phyloP scores from a whole-genome alignment of 1,284 basidiomycete species.

The Termitomyces sp. region DNA sequence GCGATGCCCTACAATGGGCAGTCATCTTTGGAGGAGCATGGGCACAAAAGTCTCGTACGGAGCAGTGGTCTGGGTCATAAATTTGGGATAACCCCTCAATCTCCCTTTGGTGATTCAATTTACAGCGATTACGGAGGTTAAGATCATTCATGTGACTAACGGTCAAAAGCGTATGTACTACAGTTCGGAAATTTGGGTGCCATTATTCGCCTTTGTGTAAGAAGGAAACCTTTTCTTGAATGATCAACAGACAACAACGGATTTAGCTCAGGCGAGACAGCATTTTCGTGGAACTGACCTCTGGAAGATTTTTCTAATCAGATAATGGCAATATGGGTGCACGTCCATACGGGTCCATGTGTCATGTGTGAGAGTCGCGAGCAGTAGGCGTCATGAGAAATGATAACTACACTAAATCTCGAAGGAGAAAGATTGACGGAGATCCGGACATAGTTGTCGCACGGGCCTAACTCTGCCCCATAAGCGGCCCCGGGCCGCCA shows the following conservation, averaged over 20 bases:
- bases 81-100: background rate
- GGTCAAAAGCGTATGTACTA: background rate
- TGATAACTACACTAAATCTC: slow-evolving; percentile 1
- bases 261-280: background rate
- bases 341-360: background rate
- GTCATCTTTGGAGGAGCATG: background rate
- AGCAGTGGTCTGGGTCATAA: background rate
- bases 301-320: slow-evolving; percentile 9
- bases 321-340: slow-evolving; percentile 4
- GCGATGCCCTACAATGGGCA: background rate
- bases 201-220: slow-evolving; percentile 5
- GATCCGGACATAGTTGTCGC: background rate
- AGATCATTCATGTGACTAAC: slow-evolving; percentile 10
- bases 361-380: slow-evolving; percentile 13
- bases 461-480: background rate
- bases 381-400: slow-evolving; percentile 5
- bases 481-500: background rate
- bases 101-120: background rate
- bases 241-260: background rate
- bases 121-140: background rate
- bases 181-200: background rate
- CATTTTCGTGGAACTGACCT: background rate
- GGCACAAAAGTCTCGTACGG: background rate
- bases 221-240: background rate
- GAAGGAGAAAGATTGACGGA: slow-evolving; percentile 17